phyloP scores from a whole-genome alignment of 2,329 filamentous ascomycete species.

The Neonectria faginata region DNA sequence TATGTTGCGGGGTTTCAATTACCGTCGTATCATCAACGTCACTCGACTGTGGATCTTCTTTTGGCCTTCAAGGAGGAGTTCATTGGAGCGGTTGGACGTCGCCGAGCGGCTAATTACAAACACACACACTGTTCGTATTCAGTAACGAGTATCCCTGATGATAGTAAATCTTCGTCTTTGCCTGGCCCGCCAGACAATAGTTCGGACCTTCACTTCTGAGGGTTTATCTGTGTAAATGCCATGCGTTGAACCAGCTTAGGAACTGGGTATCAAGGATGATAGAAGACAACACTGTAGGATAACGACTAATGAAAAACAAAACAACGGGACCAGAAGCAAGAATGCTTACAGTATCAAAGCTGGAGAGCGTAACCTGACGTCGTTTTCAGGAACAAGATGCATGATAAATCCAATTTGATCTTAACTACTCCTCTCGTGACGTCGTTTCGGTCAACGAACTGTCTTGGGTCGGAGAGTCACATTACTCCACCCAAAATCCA shows the following conservation, averaged over 20 bases:
- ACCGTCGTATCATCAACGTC: background rate
- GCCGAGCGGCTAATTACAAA: conserved; percentile 6
- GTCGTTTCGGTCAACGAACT: background rate
- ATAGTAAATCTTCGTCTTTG: background rate
- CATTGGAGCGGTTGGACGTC: conserved; percentile 6
- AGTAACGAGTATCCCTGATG: background rate
- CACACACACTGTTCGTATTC: background rate
- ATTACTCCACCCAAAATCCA: background rate
- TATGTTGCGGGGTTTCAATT: background rate
- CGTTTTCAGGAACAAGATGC: too few relatives aligned
- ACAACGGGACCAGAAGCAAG: background rate
- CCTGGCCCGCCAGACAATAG: too few relatives aligned
- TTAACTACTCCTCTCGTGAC: background rate
- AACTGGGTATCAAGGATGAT: too few relatives aligned
- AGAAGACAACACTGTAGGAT: too few relatives aligned
- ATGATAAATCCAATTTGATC: background rate
- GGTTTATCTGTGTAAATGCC: too few relatives aligned
- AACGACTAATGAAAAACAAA: too few relatives aligned
- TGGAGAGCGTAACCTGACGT: background rate
- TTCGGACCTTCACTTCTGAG: background rate
- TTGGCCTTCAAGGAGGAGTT: background rate
- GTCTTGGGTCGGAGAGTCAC: conserved; percentile 2
- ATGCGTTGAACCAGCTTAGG: background rate
- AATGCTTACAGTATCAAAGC: background rate
- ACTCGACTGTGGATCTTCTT: conserved; percentile 7